Base-by-base conservation (phyloP, 306 rosid species). In the Pyrus betulifolia region DNA sequence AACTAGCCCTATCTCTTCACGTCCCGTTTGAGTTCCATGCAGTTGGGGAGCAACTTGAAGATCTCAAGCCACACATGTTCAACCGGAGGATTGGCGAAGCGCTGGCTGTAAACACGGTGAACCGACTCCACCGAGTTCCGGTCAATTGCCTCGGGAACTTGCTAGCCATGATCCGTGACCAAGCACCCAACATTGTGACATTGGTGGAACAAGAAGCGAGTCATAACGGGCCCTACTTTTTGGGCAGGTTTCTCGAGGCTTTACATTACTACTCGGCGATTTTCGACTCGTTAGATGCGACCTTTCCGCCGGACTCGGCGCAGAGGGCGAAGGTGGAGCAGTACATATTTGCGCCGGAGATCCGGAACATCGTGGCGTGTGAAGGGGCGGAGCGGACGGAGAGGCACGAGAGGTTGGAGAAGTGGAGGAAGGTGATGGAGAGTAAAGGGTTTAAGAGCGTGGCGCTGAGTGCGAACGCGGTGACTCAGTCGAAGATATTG, bases 261-360 rank as follows among this genome's bases (percentile, higher is more conserved):
- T 19, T 94, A 71, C 98, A 91, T 45, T 91, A 91, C 18, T 91
- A 94, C 75, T 94, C 96, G 0, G 98, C 96, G 0, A 91, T 94
- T 3, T 94, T 94, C 21, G 98, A 94, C 64, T 94, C 98, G 1
- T 31, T 94, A 69, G 98, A 92, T 51, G 96, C 98, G 0, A 94
- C 97, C 4, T 94, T 94, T 30, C 97, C 96, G 0, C 68, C 88
- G 33, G 94, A 94, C 0, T 94, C 97, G 0, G 83, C 88, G 0
- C 97, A 92, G 77, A 54, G 97, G 82, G 91, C 94, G n/a, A 94
- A 91, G 87, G 97, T 94, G 83, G 98, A 94, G 85, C 96, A 91
- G 77, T 85, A 87, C 64, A 94, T 94, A 71, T 94, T 94, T 14
- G 93, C 93, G 6, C 97, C 91, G 69, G 98, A 94, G 88, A 94